These are phyloP conservation scores for Harringtonia lauricola DNA, from an alignment of 2,329 filamentous ascomycete species.

Conservation along the genomic window DNA sequence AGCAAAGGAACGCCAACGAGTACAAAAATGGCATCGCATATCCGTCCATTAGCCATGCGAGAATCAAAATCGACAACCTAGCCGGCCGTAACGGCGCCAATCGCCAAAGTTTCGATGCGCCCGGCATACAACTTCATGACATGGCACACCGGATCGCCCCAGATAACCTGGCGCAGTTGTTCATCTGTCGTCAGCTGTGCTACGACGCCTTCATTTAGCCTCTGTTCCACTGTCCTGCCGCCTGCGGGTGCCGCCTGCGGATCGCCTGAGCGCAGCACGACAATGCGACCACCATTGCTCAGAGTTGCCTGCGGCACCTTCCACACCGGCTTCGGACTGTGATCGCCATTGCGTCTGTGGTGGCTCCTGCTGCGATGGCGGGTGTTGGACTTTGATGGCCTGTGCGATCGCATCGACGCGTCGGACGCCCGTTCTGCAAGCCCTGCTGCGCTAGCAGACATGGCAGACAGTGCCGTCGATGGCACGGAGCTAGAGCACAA, in stretches of 20 bases:
- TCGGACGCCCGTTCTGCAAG: background rate
- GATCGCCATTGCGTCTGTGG: background rate
- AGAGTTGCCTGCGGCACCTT: constrained; percentile 53
- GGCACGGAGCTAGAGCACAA: constrained; percentile 50
- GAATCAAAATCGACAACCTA: background rate
- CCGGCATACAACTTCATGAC: constrained; percentile 68
- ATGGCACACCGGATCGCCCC: constrained; percentile 74
- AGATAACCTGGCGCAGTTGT: constrained; percentile 58
- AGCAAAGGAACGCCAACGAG: too few relatives aligned
- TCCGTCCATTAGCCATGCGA: too few relatives aligned
- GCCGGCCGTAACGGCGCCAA: constrained; percentile 47
- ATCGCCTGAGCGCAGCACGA: constrained; percentile 50
- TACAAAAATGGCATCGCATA: too few relatives aligned
- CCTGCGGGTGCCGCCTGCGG: constrained; percentile 24
- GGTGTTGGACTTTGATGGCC: constrained; percentile 17
- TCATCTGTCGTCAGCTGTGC: constrained; percentile 59
- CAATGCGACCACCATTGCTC: constrained; percentile 57
- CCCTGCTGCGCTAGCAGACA: background rate
- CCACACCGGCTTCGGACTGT: constrained; percentile 39
- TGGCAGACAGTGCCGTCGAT: background rate
- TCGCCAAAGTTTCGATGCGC: constrained; percentile 60
- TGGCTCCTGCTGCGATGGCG: constrained; percentile 4
- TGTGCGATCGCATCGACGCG: background rate
- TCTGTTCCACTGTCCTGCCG: constrained; percentile 36
- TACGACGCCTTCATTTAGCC: constrained; percentile 49